Percentiles rank a stretch among this genome's conserved stretches.
These are phyloP conservation scores for Fraxinus ornus DNA, from an alignment of 305 asterid genomes.

Conservation along the genomic window DNA sequence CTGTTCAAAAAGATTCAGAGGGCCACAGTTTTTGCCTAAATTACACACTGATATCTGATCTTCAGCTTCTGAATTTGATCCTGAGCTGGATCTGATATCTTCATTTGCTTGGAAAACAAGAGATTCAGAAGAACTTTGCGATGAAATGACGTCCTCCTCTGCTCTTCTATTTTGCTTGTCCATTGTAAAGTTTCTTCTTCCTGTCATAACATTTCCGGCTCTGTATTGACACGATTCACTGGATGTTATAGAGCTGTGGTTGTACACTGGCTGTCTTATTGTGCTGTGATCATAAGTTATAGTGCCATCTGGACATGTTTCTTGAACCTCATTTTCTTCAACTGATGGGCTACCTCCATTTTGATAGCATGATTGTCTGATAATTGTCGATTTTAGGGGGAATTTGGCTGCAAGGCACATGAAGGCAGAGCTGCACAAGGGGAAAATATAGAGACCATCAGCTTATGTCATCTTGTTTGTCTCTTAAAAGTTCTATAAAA, in stretches of 20 bases:
- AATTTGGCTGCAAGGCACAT: conserved; percentile 89
- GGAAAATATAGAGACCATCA: conserved; percentile 10
- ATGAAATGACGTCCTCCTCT: conserved; percentile 68
- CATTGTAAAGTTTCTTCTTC: conserved; percentile 26
- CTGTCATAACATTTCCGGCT: conserved; percentile 30
- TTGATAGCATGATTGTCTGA: conserved; percentile 26
- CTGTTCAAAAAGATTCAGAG: conserved; percentile 34
- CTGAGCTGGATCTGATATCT: conserved; percentile 77
- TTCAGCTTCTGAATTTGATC: conserved; percentile 75
- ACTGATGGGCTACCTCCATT: conserved; percentile 34
- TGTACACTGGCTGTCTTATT: conserved; percentile 32
- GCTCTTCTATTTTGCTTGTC: conserved; percentile 37
- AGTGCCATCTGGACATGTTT: conserved; percentile 69
- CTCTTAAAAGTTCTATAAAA: neutral
- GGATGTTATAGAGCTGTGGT: conserved; percentile 42
- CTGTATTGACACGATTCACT: conserved; percentile 33
- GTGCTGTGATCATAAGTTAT: conserved; percentile 41
- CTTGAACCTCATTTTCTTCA: conserved; percentile 56
- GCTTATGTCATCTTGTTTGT: conserved; percentile 17
- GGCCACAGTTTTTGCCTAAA: conserved; percentile 34
- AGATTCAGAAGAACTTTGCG: conserved; percentile 82
- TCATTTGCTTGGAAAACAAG: conserved; percentile 56
- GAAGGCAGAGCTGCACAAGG: conserved; percentile 78
- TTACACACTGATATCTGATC: conserved; percentile 41
- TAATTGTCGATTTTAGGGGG: conserved; percentile 45